A percentile compares a stretch with the other conserved stretches of the same genome.
Evolutionary conservation across 345 rosid genomes (phyloP).

Genomic region (Aquilaria sinensis): DNA sequence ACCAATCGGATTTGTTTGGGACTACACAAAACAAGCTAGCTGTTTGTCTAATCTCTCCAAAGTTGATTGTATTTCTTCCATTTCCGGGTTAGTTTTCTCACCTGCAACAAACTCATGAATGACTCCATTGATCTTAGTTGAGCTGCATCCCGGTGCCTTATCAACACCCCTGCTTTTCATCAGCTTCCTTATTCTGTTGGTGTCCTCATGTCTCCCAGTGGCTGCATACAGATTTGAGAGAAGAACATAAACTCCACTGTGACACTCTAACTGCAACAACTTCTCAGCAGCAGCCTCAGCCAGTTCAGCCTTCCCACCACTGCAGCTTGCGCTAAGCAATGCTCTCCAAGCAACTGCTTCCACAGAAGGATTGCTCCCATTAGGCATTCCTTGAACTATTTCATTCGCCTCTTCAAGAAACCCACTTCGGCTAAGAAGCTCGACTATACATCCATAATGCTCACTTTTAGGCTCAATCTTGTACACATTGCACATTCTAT

Average conservation of each 20-base stretch:
- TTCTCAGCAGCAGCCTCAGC: conserved; percentile 32
- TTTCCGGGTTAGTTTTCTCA: conserved; percentile 21
- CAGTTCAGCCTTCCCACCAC: conserved; percentile 14
- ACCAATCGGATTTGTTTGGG: too few relatives aligned
- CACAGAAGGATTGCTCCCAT: conserved; percentile 22
- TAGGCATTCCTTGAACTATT: conserved; percentile 21
- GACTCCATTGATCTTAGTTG: conserved; percentile 23
- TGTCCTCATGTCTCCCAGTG: conserved; percentile 24
- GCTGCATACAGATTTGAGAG: conserved; percentile 27
- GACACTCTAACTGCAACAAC: conserved; percentile 25
- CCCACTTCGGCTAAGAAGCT: conserved; percentile 24
- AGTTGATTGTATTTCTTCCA: conserved; percentile 16
- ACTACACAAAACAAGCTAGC: background rate
- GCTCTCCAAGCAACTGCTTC: conserved; percentile 42
- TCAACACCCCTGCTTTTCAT: conserved; percentile 27
- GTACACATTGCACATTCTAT: conserved; percentile 24
- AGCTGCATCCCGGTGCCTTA: conserved; percentile 37
- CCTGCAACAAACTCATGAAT: conserved; percentile 30
- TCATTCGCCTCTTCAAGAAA: conserved; percentile 24
- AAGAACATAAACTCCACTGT: conserved; percentile 29
- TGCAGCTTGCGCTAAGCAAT: conserved; percentile 22
- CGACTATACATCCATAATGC: conserved; percentile 29
- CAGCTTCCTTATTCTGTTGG: conserved; percentile 25
- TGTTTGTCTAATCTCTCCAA: conserved; percentile 26
- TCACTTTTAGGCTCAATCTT: conserved; percentile 24